Base-by-base conservation (phyloP, 306 rosid genomes). In the Carpinus fangiana region DNA sequence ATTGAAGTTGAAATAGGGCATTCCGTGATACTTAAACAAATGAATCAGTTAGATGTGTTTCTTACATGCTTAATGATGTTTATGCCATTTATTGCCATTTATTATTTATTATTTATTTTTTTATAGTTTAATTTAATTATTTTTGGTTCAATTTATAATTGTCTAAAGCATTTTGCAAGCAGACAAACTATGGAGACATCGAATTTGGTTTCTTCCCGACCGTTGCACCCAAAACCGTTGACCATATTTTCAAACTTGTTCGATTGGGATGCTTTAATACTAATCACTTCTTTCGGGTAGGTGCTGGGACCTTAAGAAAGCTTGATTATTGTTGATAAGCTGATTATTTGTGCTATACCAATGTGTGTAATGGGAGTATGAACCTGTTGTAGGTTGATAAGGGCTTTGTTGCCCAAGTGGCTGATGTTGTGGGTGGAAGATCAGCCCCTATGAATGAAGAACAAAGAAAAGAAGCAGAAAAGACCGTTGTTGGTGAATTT, bases 381-480 rank as follows among this genome's bases (percentile, higher is more conserved):
- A 74, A 51, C 45, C 62, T 85, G 36, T 80, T 4, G 4, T 76
- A 93, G 97, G 92, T 95, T 69, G 99, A 95, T 36, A 95, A 84
- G 86, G 99, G 99, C 31, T 95, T 95, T 79, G 99, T 93, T 5
- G 99, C 98, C 65, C 99, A 95, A 83, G 98, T 95, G 73, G 99
- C 97, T 4, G 98, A 93, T 80, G 98, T 95, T 77, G 55, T 3
- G 52, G 55, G 74, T 45, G 97, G 94, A 56, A 93, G 98, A 85
- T 86, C 83, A 2, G 97, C 98, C 72, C 93, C 98, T 71, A 89
- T 93, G 99, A 93, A 93, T 43, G 90, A 89, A 66, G 96, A 87
- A 56, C 98, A 95, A 87, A 86, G 80, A 76, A 77, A 38, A 70
- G 92, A 81, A 78, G 98, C 94, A 17, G 79, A 74, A 31, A 93